phyloP scores from a whole-genome alignment of 441 rosid genomes.

The Aleurites moluccanus region DNA sequence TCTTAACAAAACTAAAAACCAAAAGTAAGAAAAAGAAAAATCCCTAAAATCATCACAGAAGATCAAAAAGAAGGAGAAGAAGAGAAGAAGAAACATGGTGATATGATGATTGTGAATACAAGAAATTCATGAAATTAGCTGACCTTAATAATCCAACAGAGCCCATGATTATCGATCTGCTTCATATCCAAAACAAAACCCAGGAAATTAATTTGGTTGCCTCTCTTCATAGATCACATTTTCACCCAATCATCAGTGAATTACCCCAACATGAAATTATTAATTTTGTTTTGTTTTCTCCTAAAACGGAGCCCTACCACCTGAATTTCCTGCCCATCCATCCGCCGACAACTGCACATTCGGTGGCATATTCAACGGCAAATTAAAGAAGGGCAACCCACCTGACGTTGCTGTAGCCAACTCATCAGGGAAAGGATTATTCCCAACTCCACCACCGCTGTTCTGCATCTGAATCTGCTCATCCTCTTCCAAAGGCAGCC shows the following conservation, averaged over 20 bases:
- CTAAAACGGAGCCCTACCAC: conserved; percentile 68
- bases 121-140: conserved; percentile 34
- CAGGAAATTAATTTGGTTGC: background rate
- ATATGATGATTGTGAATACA: conserved; percentile 8
- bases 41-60: conserved; percentile 31
- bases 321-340: conserved; percentile 77
- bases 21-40: background rate
- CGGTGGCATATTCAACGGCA: conserved; percentile 67
- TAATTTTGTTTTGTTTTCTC: background rate
- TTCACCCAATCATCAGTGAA: conserved; percentile 5
- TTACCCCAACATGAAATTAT: background rate
- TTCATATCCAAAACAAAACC: conserved; percentile 10
- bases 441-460: conserved; percentile 48
- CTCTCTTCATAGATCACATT: conserved; percentile 13
- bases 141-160: conserved; percentile 41
- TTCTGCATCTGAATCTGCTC: conserved; percentile 69
- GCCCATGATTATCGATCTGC: conserved; percentile 16
- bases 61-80: conserved; percentile 18
- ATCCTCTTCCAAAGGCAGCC: conserved; percentile 84
- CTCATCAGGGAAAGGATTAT: conserved; percentile 56
- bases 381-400: conserved; percentile 82
- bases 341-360: conserved; percentile 82
- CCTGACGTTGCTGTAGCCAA: conserved; percentile 35
- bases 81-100: conserved; percentile 18
- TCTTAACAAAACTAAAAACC: conserved; percentile 11